phyloP scores from a whole-genome alignment of 192 early-diverging fungal species.

The Coemansia sp. region DNA sequence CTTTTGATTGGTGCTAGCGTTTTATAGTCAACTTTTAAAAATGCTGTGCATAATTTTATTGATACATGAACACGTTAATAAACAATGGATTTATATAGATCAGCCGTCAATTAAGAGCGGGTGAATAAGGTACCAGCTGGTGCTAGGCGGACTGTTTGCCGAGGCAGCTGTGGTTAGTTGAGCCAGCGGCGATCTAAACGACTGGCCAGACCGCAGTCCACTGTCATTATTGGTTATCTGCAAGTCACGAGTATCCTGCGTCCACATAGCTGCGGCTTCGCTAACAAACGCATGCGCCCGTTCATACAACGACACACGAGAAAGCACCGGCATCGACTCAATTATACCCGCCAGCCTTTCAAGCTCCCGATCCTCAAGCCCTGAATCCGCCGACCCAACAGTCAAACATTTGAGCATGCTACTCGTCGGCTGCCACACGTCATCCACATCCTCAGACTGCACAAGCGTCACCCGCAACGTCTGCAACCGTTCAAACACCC shows the following conservation, averaged over 20 bases:
- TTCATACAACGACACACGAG: conserved; percentile 21
- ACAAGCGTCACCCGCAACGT: conserved; percentile 24
- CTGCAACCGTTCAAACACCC: conserved; percentile 12
- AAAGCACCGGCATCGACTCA: neutral
- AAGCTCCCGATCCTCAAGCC: conserved; percentile 14
- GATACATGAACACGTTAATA: no score
- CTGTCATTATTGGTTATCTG: conserved; percentile 14
- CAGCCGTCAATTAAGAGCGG: conserved; percentile 12
- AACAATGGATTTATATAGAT: neutral
- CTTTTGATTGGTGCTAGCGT: no score
- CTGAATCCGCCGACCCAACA: conserved; percentile 14
- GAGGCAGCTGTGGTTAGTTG: conserved; percentile 6
- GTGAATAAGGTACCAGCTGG: conserved; percentile 22
- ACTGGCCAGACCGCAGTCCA: neutral
- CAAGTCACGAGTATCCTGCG: neutral
- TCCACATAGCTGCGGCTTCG: neutral
- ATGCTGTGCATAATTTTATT: no score
- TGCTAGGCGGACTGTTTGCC: neutral
- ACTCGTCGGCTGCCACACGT: neutral
- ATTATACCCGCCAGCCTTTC: conserved; percentile 6
- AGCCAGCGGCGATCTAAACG: conserved; percentile 9
- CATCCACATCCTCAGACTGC: neutral
- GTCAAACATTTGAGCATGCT: conserved; percentile 8
- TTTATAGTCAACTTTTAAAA: no score
- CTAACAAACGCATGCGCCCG: conserved; percentile 31